Conservation (phyloP, 169 alveolate species). For the Eimeria acervulina region DNA sequence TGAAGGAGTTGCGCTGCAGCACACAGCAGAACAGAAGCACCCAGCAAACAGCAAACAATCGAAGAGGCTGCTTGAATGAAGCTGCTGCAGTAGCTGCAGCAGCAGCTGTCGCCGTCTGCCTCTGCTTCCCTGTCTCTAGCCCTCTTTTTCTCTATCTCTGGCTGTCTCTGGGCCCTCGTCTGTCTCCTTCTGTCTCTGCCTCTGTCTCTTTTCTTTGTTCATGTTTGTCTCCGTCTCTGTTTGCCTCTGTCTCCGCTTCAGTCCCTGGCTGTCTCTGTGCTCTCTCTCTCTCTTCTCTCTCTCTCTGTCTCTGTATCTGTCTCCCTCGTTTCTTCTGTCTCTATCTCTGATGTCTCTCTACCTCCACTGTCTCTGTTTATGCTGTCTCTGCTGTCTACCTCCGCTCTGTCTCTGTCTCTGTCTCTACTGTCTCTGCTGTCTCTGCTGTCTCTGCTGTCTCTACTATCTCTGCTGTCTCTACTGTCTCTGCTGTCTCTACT, state of each 20-base stretch:
- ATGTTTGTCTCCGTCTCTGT: not conserved
- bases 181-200: not conserved
- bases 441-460: too few relatives aligned
- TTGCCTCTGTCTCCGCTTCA: not conserved
- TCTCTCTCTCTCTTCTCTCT: not conserved
- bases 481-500: too few relatives aligned
- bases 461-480: too few relatives aligned
- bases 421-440: not conserved
- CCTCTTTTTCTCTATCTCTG: not conserved
- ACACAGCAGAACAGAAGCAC: not conserved
- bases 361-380: too few relatives aligned
- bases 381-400: too few relatives aligned
- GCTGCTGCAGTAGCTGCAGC: too few relatives aligned
- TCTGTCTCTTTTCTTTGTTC: not conserved
- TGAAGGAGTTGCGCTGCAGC: slow-evolving; percentile 66
- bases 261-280: not conserved
- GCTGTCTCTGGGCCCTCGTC: not conserved
- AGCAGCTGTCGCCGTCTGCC: not conserved
- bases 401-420: not conserved
- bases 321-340: too few relatives aligned
- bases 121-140: not conserved
- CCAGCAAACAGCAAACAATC: not conserved
- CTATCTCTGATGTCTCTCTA: too few relatives aligned
- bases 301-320: too few relatives aligned
- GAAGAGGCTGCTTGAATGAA: too few relatives aligned